A percentile compares a stretch with the other conserved stretches of the same genome.
phyloP scores from a whole-genome alignment of 805 yeast genomes.

The Yarrowia phangngaensis region DNA sequence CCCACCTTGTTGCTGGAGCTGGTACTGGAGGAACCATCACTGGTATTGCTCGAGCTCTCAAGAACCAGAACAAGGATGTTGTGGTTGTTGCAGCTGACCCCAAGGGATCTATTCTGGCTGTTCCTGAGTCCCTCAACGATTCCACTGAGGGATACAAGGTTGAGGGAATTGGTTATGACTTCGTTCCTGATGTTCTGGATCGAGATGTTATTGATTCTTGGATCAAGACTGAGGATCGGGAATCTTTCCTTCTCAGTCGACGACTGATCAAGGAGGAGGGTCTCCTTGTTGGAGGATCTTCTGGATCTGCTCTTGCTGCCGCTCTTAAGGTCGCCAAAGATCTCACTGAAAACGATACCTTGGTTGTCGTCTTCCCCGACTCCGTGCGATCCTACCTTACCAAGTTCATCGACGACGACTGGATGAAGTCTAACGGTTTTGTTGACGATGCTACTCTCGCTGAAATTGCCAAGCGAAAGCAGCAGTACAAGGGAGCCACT shows the following conservation, averaged over 20 bases:
- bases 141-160: conserved; percentile 61
- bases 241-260: conserved; percentile 74
- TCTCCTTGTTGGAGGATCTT: conserved; percentile 82
- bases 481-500: conserved; percentile 50
- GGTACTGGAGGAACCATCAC: conserved; percentile 92
- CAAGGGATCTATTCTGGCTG: conserved; percentile 77
- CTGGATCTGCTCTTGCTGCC: conserved; percentile 80
- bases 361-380: conserved; percentile 83
- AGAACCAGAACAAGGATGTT: conserved; percentile 62
- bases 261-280: conserved; percentile 82
- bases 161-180: conserved; percentile 90
- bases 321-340: conserved; percentile 65
- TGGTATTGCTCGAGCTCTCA: conserved; percentile 74
- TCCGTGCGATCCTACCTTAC: conserved; percentile 81
- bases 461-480: conserved; percentile 39
- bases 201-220: conserved; percentile 65
- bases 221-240: conserved; percentile 83
- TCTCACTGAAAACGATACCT: conserved; percentile 65
- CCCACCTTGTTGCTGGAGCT: conserved; percentile 82
- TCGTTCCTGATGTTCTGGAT: conserved; percentile 74
- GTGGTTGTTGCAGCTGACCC: conserved; percentile 80
- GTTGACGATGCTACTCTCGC: conserved; percentile 51
- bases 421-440: conserved; percentile 79
- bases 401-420: conserved; percentile 84
- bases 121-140: conserved; percentile 66